Base-by-base conservation (phyloP, 78 protist species). In the Mantamonas sphyraenae region DNA sequence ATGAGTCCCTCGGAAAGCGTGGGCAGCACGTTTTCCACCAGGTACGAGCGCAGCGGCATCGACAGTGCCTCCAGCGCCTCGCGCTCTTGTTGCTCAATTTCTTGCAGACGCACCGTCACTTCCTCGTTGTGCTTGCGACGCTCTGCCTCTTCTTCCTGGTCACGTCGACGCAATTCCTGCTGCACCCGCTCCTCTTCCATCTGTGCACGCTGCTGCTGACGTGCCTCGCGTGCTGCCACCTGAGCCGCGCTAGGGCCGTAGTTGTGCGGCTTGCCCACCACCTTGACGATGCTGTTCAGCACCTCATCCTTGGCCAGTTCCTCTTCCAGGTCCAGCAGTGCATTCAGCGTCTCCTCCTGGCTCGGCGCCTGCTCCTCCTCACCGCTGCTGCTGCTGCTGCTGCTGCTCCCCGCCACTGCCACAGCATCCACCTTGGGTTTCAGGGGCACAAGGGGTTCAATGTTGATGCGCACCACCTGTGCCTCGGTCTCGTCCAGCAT, bases 21-120 rank as follows among this genome's bases (percentile, higher is more conserved):
- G 8, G 92, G 92, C 67, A 87, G 69, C 26, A 87, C 85, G 24
- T 67, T n/a, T 2, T 10, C 37, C 82, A 82, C 74, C 40, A 81
- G 63, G 63, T 73, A 81, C 14, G 16, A 0, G 22, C 81, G 60
- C 43, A 86, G 73, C 26, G 87, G 87, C 50, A 2, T 4, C 24
- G 75, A 55, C 17, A 63, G 63, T 55, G 3, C 50, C 57, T 82
- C 85, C 2, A 82, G 74, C 39, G 77, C 50, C 69, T 34, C 64
- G 30, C 62, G 38, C 71, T 86, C 87, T 7, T 67, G 47, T 37
- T 24, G 33, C 34, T 64, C 28, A 0, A 77, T 55, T 47, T 64
- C 76, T 26, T 37, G 61, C 34, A 37, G 0, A 3, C 77, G 61
- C 34, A 2, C 42, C 34, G 16, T 19, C 60, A 60, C 1, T n/a